phyloP scores from a whole-genome alignment of 495 filamentous ascomycete species.

The Daldinia caldariorum region DNA sequence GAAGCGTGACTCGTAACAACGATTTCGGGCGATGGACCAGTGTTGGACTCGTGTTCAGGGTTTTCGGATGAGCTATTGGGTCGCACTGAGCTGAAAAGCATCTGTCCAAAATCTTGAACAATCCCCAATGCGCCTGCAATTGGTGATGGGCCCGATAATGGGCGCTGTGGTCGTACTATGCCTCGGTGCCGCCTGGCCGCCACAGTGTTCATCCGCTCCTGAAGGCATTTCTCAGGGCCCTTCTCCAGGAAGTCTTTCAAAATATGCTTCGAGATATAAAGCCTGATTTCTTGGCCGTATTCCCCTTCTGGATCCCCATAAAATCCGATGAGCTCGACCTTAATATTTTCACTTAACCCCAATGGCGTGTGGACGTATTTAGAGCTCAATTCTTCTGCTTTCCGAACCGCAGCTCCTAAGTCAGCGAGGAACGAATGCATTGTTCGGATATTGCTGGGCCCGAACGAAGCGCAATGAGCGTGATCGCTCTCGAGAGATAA shows the following conservation, averaged over 20 bases:
- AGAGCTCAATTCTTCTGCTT: conserved; percentile 54
- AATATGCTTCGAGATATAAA: conserved; percentile 63
- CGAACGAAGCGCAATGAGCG: conserved; percentile 65
- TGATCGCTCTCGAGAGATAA: conserved; percentile 67
- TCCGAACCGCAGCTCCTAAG: conserved; percentile 55
- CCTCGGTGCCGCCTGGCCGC: conserved; percentile 26
- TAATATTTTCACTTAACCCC: conserved; percentile 61
- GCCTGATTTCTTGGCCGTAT: conserved; percentile 56
- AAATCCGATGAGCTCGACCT: conserved; percentile 69
- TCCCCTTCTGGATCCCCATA: conserved; percentile 64
- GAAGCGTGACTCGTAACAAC: conserved; percentile 48
- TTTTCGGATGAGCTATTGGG: conserved; percentile 15
- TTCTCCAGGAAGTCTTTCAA: conserved; percentile 61
- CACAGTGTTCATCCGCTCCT: conserved; percentile 53
- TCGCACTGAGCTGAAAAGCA: conserved; percentile 31
- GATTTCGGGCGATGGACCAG: conserved; percentile 49
- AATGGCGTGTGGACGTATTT: conserved; percentile 56
- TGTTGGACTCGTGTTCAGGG: conserved; percentile 10
- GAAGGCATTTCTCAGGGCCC: conserved; percentile 55
- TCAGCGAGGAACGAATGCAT: conserved; percentile 62
- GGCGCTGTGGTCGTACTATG: conserved; percentile 17
- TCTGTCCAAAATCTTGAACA: conserved; percentile 40
- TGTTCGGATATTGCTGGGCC: conserved; percentile 59
- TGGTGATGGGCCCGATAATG: conserved; percentile 26
- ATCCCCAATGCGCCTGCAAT: conserved; percentile 33